Conservation (phyloP, 2,329 filamentous ascomycete species). For the Eutypella sp. region DNA sequence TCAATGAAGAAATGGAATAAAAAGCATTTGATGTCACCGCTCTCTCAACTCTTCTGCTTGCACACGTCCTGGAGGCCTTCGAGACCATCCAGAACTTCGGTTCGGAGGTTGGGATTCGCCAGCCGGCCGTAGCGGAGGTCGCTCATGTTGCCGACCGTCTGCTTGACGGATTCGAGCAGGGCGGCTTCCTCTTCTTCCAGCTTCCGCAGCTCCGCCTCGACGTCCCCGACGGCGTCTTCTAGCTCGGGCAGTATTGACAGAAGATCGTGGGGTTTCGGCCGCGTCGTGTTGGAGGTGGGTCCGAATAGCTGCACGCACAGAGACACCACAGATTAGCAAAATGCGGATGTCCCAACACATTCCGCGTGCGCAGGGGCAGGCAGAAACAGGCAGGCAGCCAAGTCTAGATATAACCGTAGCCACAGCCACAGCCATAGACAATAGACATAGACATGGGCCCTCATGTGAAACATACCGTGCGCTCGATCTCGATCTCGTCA, state of each 20-base stretch:
- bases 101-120: slow-evolving; percentile 55
- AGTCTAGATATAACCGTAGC: no score
- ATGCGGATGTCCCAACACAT: not conserved
- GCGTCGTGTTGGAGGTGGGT: slow-evolving; percentile 36
- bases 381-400: no score
- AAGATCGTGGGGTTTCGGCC: slow-evolving; percentile 53
- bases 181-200: slow-evolving; percentile 60
- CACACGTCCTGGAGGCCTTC: slow-evolving; percentile 60
- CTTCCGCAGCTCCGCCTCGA: slow-evolving; percentile 63
- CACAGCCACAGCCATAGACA: no score
- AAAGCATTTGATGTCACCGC: slow-evolving; percentile 4
- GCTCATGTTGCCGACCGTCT: slow-evolving; percentile 68
- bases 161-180: slow-evolving; percentile 56
- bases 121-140: slow-evolving; percentile 79
- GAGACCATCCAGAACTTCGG: slow-evolving; percentile 65
- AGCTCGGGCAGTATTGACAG: slow-evolving; percentile 64
- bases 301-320: slow-evolving; percentile 52
- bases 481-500: slow-evolving; percentile 59
- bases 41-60: slow-evolving; percentile 41
- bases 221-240: slow-evolving; percentile 56
- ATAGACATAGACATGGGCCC: no score
- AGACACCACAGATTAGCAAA: no score
- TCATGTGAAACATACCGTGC: slow-evolving; percentile 44
- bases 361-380: no score
- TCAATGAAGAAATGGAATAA: no score